Base-by-base conservation (phyloP, 1,284 basidiomycete genomes). In the Puccinia novopanici region DNA sequence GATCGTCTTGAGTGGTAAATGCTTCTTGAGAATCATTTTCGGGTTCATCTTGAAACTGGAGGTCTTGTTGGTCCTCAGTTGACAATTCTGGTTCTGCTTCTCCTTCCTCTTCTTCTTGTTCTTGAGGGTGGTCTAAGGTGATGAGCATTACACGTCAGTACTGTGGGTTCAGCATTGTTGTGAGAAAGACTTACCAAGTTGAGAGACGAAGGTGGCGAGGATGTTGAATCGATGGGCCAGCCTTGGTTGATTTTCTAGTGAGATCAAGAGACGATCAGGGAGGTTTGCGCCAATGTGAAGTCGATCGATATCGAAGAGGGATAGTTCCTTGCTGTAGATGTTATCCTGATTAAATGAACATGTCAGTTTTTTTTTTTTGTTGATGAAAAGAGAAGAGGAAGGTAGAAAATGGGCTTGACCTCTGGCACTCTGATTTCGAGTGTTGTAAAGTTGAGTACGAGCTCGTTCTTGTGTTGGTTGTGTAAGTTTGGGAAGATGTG, bases 171-270 rank as follows among this genome's bases (percentile, higher is more conserved):
- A n/a, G n/a, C n/a, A n/a, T n/a, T n/a, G n/a, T n/a, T n/a, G 6
- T 24, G 34, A 30, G 30, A 73, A 34, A 0, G 45, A 19, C 48
- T 55, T 57, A 77, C 75, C 65, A 27, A 67, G 75, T 67, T 67
- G n/a, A 37, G 61, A 68, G 30, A 77, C 75, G 37, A 70, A 67
- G 34, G 37, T 72, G 15, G 77, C 77, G n/a, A 79, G 50, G 22
- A 79, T 55, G 68, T 79, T 79, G 42, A 79, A 79, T n/a, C 77
- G 77, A 72, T 79, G 77, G 17, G 72, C 65, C 37, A 79, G 42
- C 24, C 77, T 71, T 6, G 77, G 77, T 50, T 79, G 77, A 37
- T 71, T 61, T 24, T 79, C 77, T 61, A 79, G 48, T 57, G 27
- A 59, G 54, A 79, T 55, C 2, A 71, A 37, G 4, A 79, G 34